These are phyloP conservation scores for Skeletonema marinoi DNA, from an alignment of 108 stramenopile species.

Conservation along the genomic window DNA sequence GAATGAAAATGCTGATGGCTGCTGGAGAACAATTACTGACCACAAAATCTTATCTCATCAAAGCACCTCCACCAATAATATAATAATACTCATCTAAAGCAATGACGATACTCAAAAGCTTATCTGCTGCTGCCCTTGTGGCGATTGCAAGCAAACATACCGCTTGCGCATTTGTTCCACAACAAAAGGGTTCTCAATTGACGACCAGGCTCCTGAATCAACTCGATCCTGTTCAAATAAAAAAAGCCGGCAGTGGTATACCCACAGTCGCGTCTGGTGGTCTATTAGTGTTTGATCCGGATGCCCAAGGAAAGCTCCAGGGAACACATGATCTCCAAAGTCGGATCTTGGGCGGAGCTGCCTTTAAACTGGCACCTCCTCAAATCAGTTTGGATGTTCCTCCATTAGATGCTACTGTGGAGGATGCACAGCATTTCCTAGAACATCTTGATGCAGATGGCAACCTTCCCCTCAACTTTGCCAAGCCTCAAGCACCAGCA, in stretches of 20 bases:
- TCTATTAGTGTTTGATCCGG: slow-evolving; percentile 65
- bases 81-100: no score
- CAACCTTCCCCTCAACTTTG: slow-evolving; percentile 64
- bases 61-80: no score
- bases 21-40: no score
- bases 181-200: background rate
- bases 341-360: slow-evolving; percentile 35
- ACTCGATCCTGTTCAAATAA: background rate
- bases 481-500: slow-evolving; percentile 73
- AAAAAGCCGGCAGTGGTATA: slow-evolving; percentile 54
- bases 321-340: slow-evolving; percentile 43
- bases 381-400: slow-evolving; percentile 22
- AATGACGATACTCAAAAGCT: background rate
- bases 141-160: background rate
- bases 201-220: background rate
- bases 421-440: slow-evolving; percentile 76
- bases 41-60: no score
- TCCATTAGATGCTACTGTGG: slow-evolving; percentile 22
- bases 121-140: background rate
- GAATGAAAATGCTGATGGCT: no score
- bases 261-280: slow-evolving; percentile 45
- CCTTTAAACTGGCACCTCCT: slow-evolving; percentile 19
- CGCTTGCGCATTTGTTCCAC: background rate
- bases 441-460: slow-evolving; percentile 72
- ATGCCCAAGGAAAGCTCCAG: slow-evolving; percentile 58